Evolutionary conservation across 2,329 filamentous ascomycete species (phyloP).

Genomic region (Neobulgaria alba): DNA sequence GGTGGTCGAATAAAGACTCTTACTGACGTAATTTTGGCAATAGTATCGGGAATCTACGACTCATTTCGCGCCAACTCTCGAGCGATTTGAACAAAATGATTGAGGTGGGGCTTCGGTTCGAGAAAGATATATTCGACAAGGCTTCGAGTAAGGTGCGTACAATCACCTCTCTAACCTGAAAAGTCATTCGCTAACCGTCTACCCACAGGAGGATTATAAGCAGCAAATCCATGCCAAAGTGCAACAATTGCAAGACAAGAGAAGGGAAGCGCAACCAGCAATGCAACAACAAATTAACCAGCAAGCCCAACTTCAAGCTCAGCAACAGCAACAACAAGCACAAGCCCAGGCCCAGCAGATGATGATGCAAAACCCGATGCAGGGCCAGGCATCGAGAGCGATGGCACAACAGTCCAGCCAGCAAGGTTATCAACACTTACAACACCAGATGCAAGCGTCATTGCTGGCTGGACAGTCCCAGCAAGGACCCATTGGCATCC

Average conservation of each 20-base stretch:
- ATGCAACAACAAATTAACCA: slow-evolving; percentile 38
- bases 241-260: slow-evolving; percentile 21
- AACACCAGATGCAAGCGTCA: slow-evolving; percentile 49
- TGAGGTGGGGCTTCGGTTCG: slow-evolving; percentile 25
- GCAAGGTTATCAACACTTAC: slow-evolving; percentile 48
- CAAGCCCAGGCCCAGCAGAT: slow-evolving; percentile 40
- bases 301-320: slow-evolving; percentile 31
- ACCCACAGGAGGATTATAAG: slow-evolving; percentile 21
- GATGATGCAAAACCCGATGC: slow-evolving; percentile 44
- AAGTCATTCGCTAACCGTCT: slow-evolving; percentile 12
- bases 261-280: slow-evolving; percentile 21
- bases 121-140: slow-evolving; percentile 25
- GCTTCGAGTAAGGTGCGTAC: slow-evolving; percentile 22
- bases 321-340: slow-evolving; percentile 39
- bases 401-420: slow-evolving; percentile 39
- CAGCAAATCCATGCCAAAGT: slow-evolving; percentile 21
- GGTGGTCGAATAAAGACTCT: not conserved
- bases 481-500: slow-evolving; percentile 28
- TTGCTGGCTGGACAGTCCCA: slow-evolving; percentile 39
- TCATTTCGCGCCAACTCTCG: slow-evolving; percentile 19
- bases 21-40: slow-evolving; percentile 6
- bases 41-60: slow-evolving; percentile 25
- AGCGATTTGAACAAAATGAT: slow-evolving; percentile 22
- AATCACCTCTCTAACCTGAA: not conserved
- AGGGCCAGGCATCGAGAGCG: slow-evolving; percentile 42